phyloP scores from a whole-genome alignment of 768 basidiomycete species.

The Clitopilus hobsonii region DNA sequence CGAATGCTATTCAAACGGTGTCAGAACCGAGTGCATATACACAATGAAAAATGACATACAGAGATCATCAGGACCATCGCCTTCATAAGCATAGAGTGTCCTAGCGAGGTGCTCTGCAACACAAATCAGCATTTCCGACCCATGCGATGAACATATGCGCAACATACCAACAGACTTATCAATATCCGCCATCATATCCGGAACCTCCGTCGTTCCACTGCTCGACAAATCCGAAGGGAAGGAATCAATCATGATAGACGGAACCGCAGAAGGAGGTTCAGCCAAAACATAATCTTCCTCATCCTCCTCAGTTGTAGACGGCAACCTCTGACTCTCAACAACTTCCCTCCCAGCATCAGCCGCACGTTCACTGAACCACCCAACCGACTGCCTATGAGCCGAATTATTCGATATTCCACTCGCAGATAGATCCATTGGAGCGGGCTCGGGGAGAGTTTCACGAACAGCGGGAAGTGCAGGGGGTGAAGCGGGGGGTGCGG shows the following conservation, averaged over 20 bases:
- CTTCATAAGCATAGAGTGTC: slow-evolving; percentile 81
- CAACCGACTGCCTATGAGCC: slow-evolving; percentile 80
- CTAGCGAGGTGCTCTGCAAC: slow-evolving; percentile 66
- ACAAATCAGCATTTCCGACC: neutral
- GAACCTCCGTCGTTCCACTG: slow-evolving; percentile 14
- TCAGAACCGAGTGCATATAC: neutral
- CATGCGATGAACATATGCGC: neutral
- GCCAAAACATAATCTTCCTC: slow-evolving; percentile 19
- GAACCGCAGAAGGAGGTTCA: slow-evolving; percentile 11
- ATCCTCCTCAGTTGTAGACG: slow-evolving; percentile 53
- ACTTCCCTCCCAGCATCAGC: slow-evolving; percentile 51
- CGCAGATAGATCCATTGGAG: slow-evolving; percentile 20
- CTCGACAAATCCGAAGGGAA: slow-evolving; percentile 52
- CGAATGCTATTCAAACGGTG: slow-evolving; percentile 52
- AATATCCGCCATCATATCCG: slow-evolving; percentile 67
- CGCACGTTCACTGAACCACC: slow-evolving; percentile 88
- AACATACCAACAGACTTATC: slow-evolving; percentile 60
- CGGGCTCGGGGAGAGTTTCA: slow-evolving; percentile 22
- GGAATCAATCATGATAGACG: slow-evolving; percentile 31
- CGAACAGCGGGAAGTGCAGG: slow-evolving; percentile 28
- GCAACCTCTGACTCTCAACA: slow-evolving; percentile 40
- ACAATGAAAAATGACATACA: slow-evolving; percentile 40
- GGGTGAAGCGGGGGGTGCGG: slow-evolving; percentile 38
- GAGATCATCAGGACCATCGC: slow-evolving; percentile 84
- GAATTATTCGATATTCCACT: no score